Conservation (phyloP, 257 asterid genomes). For the Gentiana dahurica region DNA sequence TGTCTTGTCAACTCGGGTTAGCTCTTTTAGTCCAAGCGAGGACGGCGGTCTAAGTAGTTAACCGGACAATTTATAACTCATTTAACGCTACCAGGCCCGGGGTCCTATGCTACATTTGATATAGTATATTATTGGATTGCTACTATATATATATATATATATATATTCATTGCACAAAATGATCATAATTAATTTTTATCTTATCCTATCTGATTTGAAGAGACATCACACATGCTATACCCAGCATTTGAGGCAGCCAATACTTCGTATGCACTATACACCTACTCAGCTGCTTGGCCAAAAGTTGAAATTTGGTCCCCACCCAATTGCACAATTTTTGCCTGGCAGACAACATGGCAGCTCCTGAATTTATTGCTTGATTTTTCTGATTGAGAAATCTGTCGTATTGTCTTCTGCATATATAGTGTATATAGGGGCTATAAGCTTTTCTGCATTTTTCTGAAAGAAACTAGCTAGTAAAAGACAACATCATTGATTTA, state of each 20-base stretch:
- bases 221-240: constrained; percentile 8
- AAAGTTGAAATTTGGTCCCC: constrained; percentile 7
- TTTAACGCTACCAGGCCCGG: no score
- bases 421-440: background rate
- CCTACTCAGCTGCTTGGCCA: background rate
- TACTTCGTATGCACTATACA: background rate
- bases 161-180: no score
- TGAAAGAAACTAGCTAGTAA: constrained; percentile 4
- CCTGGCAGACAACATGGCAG: constrained; percentile 12
- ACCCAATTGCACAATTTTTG: constrained; percentile 1
- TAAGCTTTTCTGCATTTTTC: background rate
- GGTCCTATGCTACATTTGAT: no score
- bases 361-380: background rate
- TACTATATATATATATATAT: no score
- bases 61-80: no score
- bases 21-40: no score
- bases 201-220: background rate
- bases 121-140: no score
- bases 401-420: background rate
- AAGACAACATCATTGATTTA: background rate
- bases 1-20: no score
- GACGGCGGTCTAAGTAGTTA: no score
- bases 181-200: no score
- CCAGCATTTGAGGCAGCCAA: constrained; percentile 15
- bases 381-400: background rate